Conservation (phyloP, 345 rosid species). For the Populus deltoides region DNA sequence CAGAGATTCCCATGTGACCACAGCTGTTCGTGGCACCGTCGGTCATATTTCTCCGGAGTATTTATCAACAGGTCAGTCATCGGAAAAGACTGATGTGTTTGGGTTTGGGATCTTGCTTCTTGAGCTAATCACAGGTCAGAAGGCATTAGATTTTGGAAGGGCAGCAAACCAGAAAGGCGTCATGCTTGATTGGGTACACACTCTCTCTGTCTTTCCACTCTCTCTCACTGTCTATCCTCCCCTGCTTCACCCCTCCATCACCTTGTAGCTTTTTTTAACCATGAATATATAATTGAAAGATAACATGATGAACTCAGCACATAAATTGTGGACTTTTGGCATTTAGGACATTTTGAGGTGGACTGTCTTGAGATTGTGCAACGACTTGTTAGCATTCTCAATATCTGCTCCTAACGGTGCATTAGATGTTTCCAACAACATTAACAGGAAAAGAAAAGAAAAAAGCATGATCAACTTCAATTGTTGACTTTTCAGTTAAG, state of each 20-base stretch:
- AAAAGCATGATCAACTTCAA: not conserved
- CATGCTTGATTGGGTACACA: conserved; percentile 87
- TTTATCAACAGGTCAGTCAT: conserved; percentile 88
- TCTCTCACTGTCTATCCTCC: not conserved
- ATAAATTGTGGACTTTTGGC: not conserved
- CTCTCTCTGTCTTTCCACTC: conserved; percentile 17
- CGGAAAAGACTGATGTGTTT: conserved; percentile 88
- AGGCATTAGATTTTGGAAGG: conserved; percentile 83
- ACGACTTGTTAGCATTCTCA: not conserved
- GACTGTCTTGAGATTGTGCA: not conserved
- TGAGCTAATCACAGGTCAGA: conserved; percentile 88
- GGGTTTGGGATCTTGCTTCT: conserved; percentile 93
- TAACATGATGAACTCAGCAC: not conserved
- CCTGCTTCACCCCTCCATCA: not conserved
- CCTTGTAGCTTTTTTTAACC: not conserved
- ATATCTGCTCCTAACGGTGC: not conserved
- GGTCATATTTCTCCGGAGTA: conserved; percentile 97
- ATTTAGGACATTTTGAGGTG: not conserved
- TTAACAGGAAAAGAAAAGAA: not conserved
- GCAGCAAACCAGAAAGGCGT: conserved; percentile 86
- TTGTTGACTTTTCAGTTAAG: not conserved
- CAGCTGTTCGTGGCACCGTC: conserved; percentile 89
- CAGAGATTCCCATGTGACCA: conserved; percentile 89
- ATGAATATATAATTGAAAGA: not conserved
- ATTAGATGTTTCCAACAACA: not conserved